These are phyloP conservation scores for Pseudoscleropodium purum DNA, from an alignment of 225 moss, liverwort and hornwort genomes.

Conservation along the genomic window DNA sequence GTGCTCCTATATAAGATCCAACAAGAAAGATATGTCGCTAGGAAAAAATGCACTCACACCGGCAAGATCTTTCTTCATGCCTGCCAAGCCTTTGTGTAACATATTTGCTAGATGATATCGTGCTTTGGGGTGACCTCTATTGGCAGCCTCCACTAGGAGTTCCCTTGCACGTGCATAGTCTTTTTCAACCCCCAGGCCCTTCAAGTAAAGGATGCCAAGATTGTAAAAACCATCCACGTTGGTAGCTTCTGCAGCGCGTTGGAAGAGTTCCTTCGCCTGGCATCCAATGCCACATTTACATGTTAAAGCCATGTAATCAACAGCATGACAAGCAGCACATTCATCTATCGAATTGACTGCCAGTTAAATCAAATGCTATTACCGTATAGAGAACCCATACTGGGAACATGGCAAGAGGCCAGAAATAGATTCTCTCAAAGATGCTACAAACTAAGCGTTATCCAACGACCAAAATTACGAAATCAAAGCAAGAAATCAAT, in stretches of 20 bases:
- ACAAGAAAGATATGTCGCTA: not conserved
- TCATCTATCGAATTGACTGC: not conserved
- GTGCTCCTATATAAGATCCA: not conserved
- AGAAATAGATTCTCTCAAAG: not conserved
- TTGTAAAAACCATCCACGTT: slow-evolving; percentile 77
- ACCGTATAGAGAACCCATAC: not conserved
- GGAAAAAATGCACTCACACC: slow-evolving; percentile 18
- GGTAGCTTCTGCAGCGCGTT: slow-evolving; percentile 58
- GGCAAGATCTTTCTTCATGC: slow-evolving; percentile 53
- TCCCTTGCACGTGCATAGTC: slow-evolving; percentile 53
- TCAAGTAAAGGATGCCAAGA: slow-evolving; percentile 77
- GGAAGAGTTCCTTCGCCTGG: slow-evolving; percentile 78
- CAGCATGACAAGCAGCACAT: not conserved
- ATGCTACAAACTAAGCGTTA: not conserved
- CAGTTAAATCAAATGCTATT: not conserved
- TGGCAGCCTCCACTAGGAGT: slow-evolving; percentile 44
- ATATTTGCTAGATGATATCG: slow-evolving; percentile 88
- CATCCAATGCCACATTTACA: not conserved
- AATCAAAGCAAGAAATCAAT: not conserved
- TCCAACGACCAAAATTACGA: not conserved
- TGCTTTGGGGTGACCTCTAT: slow-evolving; percentile 55
- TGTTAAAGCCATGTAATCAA: not conserved
- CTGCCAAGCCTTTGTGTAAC: slow-evolving; percentile 80
- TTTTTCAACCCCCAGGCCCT: slow-evolving; percentile 68
- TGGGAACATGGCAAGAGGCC: not conserved